Evolutionary conservation across 495 filamentous ascomycete genomes (phyloP), one percentile per base, ranked within the genome.

Genomic region (Cercophora sp.): DNA sequence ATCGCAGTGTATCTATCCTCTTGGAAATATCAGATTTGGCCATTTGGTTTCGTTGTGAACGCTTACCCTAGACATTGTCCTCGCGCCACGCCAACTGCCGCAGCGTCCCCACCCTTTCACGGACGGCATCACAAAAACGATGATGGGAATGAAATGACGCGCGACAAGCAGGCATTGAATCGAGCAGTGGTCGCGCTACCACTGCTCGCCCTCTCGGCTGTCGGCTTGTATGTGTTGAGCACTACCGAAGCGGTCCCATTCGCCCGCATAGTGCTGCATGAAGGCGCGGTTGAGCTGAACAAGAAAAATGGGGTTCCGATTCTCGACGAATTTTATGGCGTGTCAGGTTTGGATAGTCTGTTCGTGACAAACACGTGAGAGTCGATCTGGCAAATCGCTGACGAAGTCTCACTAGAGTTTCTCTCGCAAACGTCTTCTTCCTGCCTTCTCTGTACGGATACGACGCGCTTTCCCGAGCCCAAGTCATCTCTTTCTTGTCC

Each of bases 391-490:
- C 29, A 13, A 13, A 6, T 25, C 20, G 23, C 40, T 43, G 18
- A 43, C 40, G 26, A 25, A 22, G 4, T 10, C 13, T 32, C 8
- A 32, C n/a, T 9, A 43, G 40, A 8, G 23, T 43, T 22, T 43
- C 40, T n/a, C 18, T 43, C 19, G 27, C 56, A 40, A 62, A 62
- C 44, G 43, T 51, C 35, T 62, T 59, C 48, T 64, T 64, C 50
- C 42, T 56, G 26, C 54, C 56, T 8, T 10, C 42, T 15, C 24
- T 64, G 18, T 64, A 62, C 37, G 48, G 52, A 8, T 32, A 42
- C 16, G 51, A 58, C 23, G 4, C 48, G 4, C 32, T 23, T 18
- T 37, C 50, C 1, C 42, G 55, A 16, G 51, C 26, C 5, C 62
- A 64, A 4, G 27, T 52, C 39, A 31, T 56, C 13, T 53, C 56